A percentile compares a stretch with the other conserved stretches of the same genome.
Conservation (phyloP, 164 flowering plant genomes). For the Liriodendron chinense region DNA sequence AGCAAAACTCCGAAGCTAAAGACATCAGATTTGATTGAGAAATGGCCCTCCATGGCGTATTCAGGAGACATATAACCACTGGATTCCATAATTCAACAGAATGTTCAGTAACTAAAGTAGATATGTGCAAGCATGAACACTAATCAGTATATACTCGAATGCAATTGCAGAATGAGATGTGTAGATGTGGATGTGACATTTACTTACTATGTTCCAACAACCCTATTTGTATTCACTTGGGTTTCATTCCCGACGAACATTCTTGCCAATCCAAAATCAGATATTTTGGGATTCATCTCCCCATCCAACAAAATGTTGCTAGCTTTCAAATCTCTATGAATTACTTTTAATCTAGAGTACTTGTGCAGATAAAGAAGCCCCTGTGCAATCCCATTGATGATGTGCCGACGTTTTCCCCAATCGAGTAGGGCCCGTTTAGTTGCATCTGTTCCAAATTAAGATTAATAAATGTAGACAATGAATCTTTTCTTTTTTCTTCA, state of each 20-base stretch:
- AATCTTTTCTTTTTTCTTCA: too few species aligned
- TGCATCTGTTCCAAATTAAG: not conserved
- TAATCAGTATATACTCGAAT: too few species aligned
- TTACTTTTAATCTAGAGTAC: slow-evolving; percentile 35
- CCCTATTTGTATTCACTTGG: slow-evolving; percentile 22
- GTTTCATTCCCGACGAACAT: slow-evolving; percentile 27
- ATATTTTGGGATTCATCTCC: slow-evolving; percentile 44
- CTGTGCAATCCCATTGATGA: slow-evolving; percentile 35
- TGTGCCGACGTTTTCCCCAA: slow-evolving; percentile 32
- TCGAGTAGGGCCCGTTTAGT: slow-evolving; percentile 1
- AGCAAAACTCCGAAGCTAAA: slow-evolving; percentile 47
- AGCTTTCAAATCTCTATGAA: slow-evolving; percentile 51
- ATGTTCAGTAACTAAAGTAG: not conserved
- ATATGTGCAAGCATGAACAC: not conserved
- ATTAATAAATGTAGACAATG: not conserved
- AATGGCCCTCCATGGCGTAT: slow-evolving; percentile 37
- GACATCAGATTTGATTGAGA: slow-evolving; percentile 49
- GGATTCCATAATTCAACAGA: not conserved
- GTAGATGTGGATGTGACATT: not conserved
- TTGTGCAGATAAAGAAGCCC: slow-evolving; percentile 47
- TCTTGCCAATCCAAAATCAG: slow-evolving; percentile 53
- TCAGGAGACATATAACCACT: slow-evolving; percentile 56
- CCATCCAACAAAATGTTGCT: slow-evolving; percentile 44
- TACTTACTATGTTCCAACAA: slow-evolving; percentile 48
- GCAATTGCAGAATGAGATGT: too few species aligned